Evolutionary conservation across 2,329 filamentous ascomycete genomes (phyloP).

Genomic region (Cytospora leucostoma): DNA sequence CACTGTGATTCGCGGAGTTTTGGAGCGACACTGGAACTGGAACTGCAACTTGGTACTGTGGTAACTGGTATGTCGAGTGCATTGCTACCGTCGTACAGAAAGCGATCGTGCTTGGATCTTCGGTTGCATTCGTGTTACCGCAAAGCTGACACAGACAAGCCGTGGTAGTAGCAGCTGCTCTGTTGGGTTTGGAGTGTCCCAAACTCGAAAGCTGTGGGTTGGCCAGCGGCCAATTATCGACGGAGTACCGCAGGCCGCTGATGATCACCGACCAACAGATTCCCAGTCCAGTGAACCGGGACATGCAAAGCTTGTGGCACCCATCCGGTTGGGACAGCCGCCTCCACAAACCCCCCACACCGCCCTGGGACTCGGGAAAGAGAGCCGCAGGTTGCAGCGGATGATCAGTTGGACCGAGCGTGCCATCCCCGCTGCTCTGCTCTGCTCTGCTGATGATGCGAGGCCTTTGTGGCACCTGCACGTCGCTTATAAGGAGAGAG

Average conservation of each 20-base stretch:
- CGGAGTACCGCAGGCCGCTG: neutral
- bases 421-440: neutral
- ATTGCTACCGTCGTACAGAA: slow-evolving; percentile 1
- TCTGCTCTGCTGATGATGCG: neutral
- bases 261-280: neutral
- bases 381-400: slow-evolving; percentile 4
- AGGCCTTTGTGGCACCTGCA: neutral
- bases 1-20: neutral
- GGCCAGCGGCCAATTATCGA: slow-evolving; percentile 10
- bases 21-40: neutral
- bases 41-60: neutral
- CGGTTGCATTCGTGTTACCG: slow-evolving; percentile 1
- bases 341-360: slow-evolving; percentile 13
- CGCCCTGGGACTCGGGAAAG: slow-evolving; percentile 7
- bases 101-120: slow-evolving; percentile 6
- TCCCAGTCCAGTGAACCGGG: slow-evolving; percentile 4
- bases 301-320: slow-evolving; percentile 1
- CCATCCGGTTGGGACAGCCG: slow-evolving; percentile 3
- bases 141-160: neutral
- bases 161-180: slow-evolving; percentile 5
- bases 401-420: neutral
- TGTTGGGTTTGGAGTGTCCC: slow-evolving; percentile 6
- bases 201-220: slow-evolving; percentile 6
- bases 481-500: neutral
- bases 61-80: neutral